These are phyloP conservation scores for Sphagnurus paluster DNA, from an alignment of 1,284 basidiomycete genomes.

Conservation along the genomic window DNA sequence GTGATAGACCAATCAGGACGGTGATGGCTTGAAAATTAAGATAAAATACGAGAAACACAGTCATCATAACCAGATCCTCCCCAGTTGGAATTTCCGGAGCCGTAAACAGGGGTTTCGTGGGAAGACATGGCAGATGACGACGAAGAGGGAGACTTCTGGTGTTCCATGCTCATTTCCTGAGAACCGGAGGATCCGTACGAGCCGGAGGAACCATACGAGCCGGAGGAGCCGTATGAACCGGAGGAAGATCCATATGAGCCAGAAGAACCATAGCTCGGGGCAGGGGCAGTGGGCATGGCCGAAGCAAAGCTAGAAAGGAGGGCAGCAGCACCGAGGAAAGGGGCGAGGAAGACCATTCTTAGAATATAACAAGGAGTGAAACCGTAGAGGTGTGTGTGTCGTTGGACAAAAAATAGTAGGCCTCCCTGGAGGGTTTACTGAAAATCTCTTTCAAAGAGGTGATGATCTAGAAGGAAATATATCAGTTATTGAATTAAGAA, in stretches of 20 bases:
- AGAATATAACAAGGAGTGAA: slow-evolving; percentile 30
- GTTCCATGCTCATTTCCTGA: slow-evolving; percentile 5
- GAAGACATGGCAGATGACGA: slow-evolving; percentile 30
- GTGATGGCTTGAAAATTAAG: not conserved
- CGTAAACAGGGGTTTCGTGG: slow-evolving; percentile 51
- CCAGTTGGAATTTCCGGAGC: slow-evolving; percentile 67
- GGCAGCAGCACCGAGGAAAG: slow-evolving; percentile 51
- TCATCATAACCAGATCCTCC: slow-evolving; percentile 57
- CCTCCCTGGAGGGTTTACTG: slow-evolving; percentile 58
- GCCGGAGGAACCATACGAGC: slow-evolving; percentile 20
- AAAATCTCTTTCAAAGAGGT: slow-evolving; percentile 71
- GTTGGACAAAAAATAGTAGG: slow-evolving; percentile 43
- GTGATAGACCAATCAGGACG: slow-evolving; percentile 3
- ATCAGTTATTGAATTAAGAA: slow-evolving; percentile 3
- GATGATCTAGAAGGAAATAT: slow-evolving; percentile 43
- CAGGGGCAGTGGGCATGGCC: slow-evolving; percentile 51
- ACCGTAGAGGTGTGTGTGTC: slow-evolving; percentile 52
- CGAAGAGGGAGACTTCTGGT: slow-evolving; percentile 21
- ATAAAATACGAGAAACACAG: slow-evolving; percentile 67
- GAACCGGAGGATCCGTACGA: slow-evolving; percentile 12
- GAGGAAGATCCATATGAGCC: slow-evolving; percentile 24
- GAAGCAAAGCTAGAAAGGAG: slow-evolving; percentile 51
- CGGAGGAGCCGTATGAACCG: not conserved
- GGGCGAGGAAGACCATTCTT: slow-evolving; percentile 56
- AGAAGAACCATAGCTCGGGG: slow-evolving; percentile 33